Evolutionary conservation across 257 asterid genomes (phyloP).

Genomic region (Nicotiana benthamiana): DNA sequence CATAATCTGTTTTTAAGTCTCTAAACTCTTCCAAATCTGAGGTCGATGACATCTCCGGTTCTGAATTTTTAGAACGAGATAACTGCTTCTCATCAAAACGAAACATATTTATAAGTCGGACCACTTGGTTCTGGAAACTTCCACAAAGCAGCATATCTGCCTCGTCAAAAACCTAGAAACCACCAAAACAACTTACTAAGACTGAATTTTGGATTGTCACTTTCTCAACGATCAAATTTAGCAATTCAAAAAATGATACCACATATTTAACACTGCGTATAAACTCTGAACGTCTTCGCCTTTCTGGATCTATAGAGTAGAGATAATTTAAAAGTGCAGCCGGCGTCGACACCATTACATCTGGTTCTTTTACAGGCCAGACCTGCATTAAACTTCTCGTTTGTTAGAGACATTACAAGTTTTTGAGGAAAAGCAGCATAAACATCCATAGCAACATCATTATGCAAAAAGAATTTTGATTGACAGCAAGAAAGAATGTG

Average conservation of each 20-base stretch:
- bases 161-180: conserved; percentile 82
- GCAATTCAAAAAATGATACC: conserved; percentile 34
- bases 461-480: background rate
- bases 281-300: conserved; percentile 37
- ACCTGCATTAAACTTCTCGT: conserved; percentile 47
- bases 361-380: conserved; percentile 70
- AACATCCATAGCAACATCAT: background rate
- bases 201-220: conserved; percentile 6
- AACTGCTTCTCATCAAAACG: conserved; percentile 93
- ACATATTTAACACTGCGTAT: conserved; percentile 71
- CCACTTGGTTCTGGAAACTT: conserved; percentile 88
- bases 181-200: background rate
- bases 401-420: background rate
- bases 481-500: background rate
- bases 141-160: conserved; percentile 95
- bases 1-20: conserved; percentile 22
- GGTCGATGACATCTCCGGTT: conserved; percentile 15
- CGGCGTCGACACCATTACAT: conserved; percentile 84
- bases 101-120: conserved; percentile 78
- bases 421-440: background rate
- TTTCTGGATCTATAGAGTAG: conserved; percentile 63
- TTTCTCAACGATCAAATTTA: background rate
- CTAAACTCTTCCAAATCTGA: conserved; percentile 30
- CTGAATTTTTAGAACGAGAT: conserved; percentile 36
- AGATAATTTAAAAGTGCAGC: conserved; percentile 83